phyloP scores from a whole-genome alignment of 805 yeast species.

The Candida hungchunana region DNA sequence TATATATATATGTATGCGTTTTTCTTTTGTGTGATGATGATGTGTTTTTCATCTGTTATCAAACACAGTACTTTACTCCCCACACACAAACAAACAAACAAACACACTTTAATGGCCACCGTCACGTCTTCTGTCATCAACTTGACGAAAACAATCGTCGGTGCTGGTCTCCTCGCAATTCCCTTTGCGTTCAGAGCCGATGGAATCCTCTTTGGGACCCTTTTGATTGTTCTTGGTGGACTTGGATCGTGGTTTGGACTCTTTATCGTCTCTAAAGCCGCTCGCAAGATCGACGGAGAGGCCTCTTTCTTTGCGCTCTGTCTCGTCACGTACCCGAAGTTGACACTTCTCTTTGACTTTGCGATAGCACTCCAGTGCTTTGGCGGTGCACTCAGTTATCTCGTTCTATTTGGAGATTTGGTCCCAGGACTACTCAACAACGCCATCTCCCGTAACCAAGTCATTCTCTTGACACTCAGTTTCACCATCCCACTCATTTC shows the following conservation, averaged over 20 bases:
- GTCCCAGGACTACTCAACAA: constrained; percentile 59
- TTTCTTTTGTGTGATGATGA: too few relatives aligned
- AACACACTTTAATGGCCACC: constrained; percentile 18
- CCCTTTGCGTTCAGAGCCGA: constrained; percentile 70
- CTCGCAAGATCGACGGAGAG: constrained; percentile 48
- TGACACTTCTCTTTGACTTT: constrained; percentile 65
- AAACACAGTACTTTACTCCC: not conserved
- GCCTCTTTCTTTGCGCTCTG: constrained; percentile 74
- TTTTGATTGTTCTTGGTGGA: constrained; percentile 58
- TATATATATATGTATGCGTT: too few relatives aligned
- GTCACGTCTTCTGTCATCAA: constrained; percentile 55
- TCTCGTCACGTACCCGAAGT: constrained; percentile 64
- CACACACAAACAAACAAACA: not conserved
- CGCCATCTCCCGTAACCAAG: constrained; percentile 29
- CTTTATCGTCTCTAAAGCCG: constrained; percentile 54
- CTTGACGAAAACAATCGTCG: constrained; percentile 71
- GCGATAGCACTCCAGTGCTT: constrained; percentile 76
- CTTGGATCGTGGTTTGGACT: constrained; percentile 64
- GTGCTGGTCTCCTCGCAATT: constrained; percentile 76
- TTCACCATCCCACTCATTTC: constrained; percentile 62
- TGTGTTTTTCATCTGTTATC: too few relatives aligned
- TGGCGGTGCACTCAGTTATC: constrained; percentile 69
- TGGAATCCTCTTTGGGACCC: constrained; percentile 55
- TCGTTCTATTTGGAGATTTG: constrained; percentile 73
- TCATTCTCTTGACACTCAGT: constrained; percentile 45